A percentile compares a stretch with the other conserved stretches of the same genome.
These are phyloP conservation scores for Pseudogymnoascus sp. DNA, from an alignment of 2,329 filamentous ascomycete genomes.

Conservation along the genomic window DNA sequence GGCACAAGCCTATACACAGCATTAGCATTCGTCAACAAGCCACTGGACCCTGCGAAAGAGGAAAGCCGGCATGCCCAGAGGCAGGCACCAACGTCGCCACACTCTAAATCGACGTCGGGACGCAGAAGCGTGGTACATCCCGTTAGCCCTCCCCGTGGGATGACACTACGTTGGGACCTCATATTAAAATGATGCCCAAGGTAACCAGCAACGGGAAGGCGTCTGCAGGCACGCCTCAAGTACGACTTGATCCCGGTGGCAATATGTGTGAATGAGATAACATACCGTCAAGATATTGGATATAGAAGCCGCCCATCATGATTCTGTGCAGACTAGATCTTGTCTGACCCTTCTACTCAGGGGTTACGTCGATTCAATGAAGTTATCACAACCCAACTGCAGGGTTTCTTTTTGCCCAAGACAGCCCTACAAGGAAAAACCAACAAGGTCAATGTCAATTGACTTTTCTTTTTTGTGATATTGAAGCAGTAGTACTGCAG, in stretches of 20 bases:
- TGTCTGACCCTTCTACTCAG: conserved; percentile 7
- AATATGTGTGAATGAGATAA: conserved; percentile 25
- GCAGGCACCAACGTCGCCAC: conserved; percentile 11
- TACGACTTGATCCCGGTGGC: conserved; percentile 5
- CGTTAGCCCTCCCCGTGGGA: conserved; percentile 6
- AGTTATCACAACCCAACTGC: conserved; percentile 10
- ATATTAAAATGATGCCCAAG: conserved; percentile 9
- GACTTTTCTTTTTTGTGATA: conserved; percentile 7
- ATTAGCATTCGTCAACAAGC: conserved; percentile 11
- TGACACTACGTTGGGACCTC: conserved; percentile 1
- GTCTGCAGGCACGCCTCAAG: conserved; percentile 1
- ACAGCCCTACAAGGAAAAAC: conserved; percentile 31
- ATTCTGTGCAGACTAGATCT: conserved; percentile 9
- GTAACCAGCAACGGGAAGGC: conserved; percentile 7
- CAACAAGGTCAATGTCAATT: conserved; percentile 20
- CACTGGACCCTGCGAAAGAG: background rate
- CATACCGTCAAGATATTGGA: conserved; percentile 65
- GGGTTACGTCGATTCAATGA: background rate
- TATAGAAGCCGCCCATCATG: conserved; percentile 38
- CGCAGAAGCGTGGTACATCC: background rate
- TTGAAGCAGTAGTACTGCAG: conserved; percentile 4
- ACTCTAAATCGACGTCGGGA: conserved; percentile 8
- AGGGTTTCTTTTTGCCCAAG: conserved; percentile 20
- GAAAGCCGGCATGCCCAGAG: conserved; percentile 8
- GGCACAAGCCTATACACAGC: conserved; percentile 67